phyloP scores from a whole-genome alignment of 208 protist genomes.

The Endotrypanum monterogeii region DNA sequence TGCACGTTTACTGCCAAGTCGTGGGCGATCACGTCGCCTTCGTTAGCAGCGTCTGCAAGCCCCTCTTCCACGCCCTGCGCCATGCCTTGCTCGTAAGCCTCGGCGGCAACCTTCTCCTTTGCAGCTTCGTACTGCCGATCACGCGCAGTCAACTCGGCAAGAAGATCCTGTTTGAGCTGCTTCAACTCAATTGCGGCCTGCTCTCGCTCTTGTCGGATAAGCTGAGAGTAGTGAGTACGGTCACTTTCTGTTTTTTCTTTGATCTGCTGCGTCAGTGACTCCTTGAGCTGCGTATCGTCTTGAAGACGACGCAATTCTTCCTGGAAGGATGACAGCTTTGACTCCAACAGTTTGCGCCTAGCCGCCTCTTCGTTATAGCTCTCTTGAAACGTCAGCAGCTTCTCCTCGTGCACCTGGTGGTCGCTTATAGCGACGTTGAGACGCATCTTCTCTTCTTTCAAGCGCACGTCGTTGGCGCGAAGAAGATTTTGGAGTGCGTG shows the following conservation, averaged over 20 bases:
- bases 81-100: slow-evolving; percentile 63
- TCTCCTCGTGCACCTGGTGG: slow-evolving; percentile 47
- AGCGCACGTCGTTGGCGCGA: slow-evolving; percentile 42
- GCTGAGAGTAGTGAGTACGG: slow-evolving; percentile 52
- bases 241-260: slow-evolving; percentile 69
- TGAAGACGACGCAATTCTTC: slow-evolving; percentile 42
- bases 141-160: slow-evolving; percentile 54
- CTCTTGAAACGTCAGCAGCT: slow-evolving; percentile 41
- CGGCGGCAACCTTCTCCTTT: slow-evolving; percentile 43
- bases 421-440: slow-evolving; percentile 41
- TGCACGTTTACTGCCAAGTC: slow-evolving; percentile 51
- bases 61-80: slow-evolving; percentile 65
- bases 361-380: slow-evolving; percentile 39
- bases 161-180: slow-evolving; percentile 64
- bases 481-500: slow-evolving; percentile 47
- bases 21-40: slow-evolving; percentile 50
- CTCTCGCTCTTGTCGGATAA: slow-evolving; percentile 68
- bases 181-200: slow-evolving; percentile 58
- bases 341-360: slow-evolving; percentile 46
- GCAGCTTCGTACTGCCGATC: slow-evolving; percentile 58
- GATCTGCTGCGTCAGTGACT: slow-evolving; percentile 54
- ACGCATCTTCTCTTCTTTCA: slow-evolving; percentile 54
- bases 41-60: slow-evolving; percentile 42
- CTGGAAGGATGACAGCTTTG: slow-evolving; percentile 46
- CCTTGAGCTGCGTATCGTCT: slow-evolving; percentile 55